Evolutionary conservation across 192 early-diverging fungal species (phyloP).

Genomic region (Funneliformis mosseae): DNA sequence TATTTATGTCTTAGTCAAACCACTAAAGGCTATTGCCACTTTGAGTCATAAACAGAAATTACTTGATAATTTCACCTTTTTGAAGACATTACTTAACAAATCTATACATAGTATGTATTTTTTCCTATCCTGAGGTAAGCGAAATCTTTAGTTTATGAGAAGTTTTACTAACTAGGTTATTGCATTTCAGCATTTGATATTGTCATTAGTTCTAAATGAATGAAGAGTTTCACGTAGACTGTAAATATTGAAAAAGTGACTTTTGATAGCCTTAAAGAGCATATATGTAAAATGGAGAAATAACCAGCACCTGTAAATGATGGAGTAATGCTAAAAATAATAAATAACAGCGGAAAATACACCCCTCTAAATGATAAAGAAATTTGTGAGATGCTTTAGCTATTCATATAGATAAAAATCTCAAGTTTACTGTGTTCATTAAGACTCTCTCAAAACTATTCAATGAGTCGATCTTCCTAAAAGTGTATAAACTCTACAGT

Average conservation of each 20-base stretch:
- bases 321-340: not conserved
- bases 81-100: too few species aligned
- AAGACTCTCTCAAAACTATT: not conserved
- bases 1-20: too few species aligned
- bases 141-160: too few species aligned
- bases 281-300: slow-evolving; percentile 3
- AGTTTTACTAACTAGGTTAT: not conserved
- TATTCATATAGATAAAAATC: not conserved
- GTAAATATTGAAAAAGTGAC: slow-evolving; percentile 14
- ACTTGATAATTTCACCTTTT: too few species aligned
- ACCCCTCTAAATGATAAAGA: not conserved
- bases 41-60: too few species aligned
- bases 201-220: not conserved
- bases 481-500: too few species aligned
- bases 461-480: too few species aligned
- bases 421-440: too few species aligned
- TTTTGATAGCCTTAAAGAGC: slow-evolving; percentile 12
- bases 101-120: too few species aligned
- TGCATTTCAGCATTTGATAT: slow-evolving; percentile 13
- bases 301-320: slow-evolving; percentile 8
- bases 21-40: too few species aligned
- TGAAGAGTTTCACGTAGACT: slow-evolving; percentile 15
- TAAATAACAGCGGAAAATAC: slow-evolving; percentile 5
- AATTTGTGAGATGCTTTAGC: slow-evolving; percentile 5
- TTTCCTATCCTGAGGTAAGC: too few species aligned